Base-by-base conservation (phyloP, 2,329 filamentous ascomycete species). In the Cercospora citrullina region DNA sequence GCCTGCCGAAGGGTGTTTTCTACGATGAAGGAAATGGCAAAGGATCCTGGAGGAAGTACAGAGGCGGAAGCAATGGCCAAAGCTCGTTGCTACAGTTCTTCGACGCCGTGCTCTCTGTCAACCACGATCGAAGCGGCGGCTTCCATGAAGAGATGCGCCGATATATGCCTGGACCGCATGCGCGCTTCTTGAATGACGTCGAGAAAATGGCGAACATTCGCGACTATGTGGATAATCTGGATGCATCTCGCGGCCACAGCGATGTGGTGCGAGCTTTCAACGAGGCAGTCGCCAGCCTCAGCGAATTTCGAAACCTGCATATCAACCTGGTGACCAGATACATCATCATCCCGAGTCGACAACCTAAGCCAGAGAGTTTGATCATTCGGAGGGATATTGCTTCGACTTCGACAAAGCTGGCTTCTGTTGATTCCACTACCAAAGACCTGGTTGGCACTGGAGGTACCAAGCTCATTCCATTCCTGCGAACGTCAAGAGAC, bases 11-110 rank as follows among this genome's bases (percentile, higher is more conserved):
- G 5, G 84, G 84, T 10, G 81, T 86, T 2, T 86, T 84, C 70
- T 86, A 85, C 69, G 84, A 86, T 63, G 76, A 82, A 45, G 84
- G 84, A 3, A 72, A 83, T 7, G 83, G 82, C 0, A 78, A 79
- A 42, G 84, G 83, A 0, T 75, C 81, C 12, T 86, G 84, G 84
- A 78, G 79, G 21, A 81, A 84, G 60, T 83, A 85, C 66, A 82
- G 83, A 33, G 85, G 85, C 2, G 85, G 85, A 0, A 86, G 84
- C 69, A 87, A 87, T 71, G 85, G 83, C 0, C 85, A 86, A 71
- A 86, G 84, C 74, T 85, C 84, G 0, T 69, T 87, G 57, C 80
- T 87, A 3, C 85, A 86, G 60, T 83, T 85, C 21, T 84, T 85
- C 67, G 85, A 87, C 69, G 83, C 84, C 6, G 82, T 83, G 2